Evolutionary conservation across 2,329 filamentous ascomycete genomes (phyloP).

Genomic region (Chrysoporthe austroafricana): DNA sequence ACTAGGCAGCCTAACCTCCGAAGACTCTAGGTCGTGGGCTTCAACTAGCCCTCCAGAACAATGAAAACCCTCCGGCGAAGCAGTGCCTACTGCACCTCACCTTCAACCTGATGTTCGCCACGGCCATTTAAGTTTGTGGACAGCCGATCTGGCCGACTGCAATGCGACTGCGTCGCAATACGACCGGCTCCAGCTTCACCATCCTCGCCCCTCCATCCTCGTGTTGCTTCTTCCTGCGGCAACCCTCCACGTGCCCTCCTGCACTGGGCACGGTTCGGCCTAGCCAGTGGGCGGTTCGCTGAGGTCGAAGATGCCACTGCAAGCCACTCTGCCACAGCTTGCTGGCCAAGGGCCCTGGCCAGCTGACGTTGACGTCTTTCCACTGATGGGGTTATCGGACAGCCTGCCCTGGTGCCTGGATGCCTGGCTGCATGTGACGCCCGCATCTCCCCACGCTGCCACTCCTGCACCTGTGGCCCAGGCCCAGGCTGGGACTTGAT

Average conservation of each 20-base stretch:
- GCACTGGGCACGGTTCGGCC: too few species aligned
- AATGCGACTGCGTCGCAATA: constrained; percentile 22
- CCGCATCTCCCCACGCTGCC: constrained; percentile 12
- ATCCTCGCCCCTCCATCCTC: not conserved
- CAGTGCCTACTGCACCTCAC: not conserved
- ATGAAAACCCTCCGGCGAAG: not conserved
- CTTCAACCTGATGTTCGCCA: not conserved
- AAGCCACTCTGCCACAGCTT: not conserved
- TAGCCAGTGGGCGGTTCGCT: constrained; percentile 4
- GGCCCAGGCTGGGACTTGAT: constrained; percentile 3
- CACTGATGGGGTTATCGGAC: not conserved
- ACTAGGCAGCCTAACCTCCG: too few species aligned
- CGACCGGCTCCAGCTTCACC: not conserved
- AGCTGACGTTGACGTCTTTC: not conserved
- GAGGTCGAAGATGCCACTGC: not conserved
- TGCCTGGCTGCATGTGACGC: constrained; percentile 1
- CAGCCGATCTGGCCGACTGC: constrained; percentile 19
- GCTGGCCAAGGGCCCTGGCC: not conserved
- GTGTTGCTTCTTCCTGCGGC: not conserved
- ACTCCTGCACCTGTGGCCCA: constrained; percentile 3
- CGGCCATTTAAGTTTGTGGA: not conserved
- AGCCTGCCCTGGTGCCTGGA: not conserved
- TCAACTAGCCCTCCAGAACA: not conserved
- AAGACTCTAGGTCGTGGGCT: too few species aligned
- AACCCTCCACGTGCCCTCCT: not conserved